Evolutionary conservation across 805 yeast genomes (phyloP).

Genomic region (Cyberlindnera mycetangii): DNA sequence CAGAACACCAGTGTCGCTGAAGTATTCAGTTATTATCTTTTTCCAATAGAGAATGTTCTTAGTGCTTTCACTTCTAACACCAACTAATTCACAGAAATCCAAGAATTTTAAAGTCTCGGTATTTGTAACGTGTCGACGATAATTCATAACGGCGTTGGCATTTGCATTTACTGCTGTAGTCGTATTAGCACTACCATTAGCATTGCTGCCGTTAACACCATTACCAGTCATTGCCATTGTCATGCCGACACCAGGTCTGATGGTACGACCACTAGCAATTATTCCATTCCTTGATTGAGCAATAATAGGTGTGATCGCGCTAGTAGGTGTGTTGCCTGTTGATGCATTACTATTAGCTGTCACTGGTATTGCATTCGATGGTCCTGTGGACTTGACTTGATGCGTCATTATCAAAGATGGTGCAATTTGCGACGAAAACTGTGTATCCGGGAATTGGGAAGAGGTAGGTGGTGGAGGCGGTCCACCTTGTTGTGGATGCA

Average conservation of each 20-base stretch:
- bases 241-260: conserved; percentile 1
- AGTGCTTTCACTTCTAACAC: conserved; percentile 40
- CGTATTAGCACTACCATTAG: no score
- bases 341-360: no score
- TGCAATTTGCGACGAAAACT: neutral
- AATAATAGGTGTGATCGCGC: conserved; percentile 4
- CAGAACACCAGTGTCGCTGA: conserved; percentile 48
- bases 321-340: conserved; percentile 10
- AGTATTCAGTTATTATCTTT: conserved; percentile 45
- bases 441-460: neutral
- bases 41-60: conserved; percentile 50
- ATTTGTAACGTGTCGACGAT: conserved; percentile 42
- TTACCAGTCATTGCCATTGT: no score
- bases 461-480: conserved; percentile 1
- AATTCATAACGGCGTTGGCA: conserved; percentile 20
- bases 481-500: conserved; percentile 12
- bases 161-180: conserved; percentile 3
- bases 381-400: neutral
- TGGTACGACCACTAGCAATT: neutral
- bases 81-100: conserved; percentile 46
- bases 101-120: conserved; percentile 49
- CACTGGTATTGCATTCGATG: conserved; percentile 7
- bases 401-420: neutral
- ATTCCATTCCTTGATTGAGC: no score
- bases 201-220: neutral